These are phyloP conservation scores for Groenewaldozyma auringiensis DNA, from an alignment of 1,139 yeast genomes.

Conservation along the genomic window DNA sequence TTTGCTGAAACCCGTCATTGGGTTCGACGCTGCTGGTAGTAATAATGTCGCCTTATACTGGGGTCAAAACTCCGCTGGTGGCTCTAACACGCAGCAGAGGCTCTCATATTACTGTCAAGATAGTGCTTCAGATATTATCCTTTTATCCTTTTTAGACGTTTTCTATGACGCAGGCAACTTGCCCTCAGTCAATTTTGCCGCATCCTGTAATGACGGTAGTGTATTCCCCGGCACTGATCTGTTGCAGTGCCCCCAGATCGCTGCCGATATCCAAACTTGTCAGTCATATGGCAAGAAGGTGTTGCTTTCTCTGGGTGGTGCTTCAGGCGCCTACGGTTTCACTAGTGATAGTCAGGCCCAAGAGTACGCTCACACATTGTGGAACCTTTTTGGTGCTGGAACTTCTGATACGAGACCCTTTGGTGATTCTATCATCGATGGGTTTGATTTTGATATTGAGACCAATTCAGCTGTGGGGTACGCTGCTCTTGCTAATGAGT, in stretches of 20 bases:
- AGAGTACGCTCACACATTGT: slow-evolving; percentile 61
- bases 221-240: slow-evolving; percentile 25
- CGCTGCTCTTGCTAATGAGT: slow-evolving; percentile 40
- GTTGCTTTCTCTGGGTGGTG: slow-evolving; percentile 85
- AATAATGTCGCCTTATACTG: slow-evolving; percentile 74
- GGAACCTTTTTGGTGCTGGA: slow-evolving; percentile 85
- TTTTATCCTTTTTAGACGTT: slow-evolving; percentile 59
- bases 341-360: slow-evolving; percentile 50
- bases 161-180: slow-evolving; percentile 43
- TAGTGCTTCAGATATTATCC: slow-evolving; percentile 59
- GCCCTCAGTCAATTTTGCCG: slow-evolving; percentile 60
- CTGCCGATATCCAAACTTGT: slow-evolving; percentile 67
- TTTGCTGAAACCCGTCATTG: slow-evolving; percentile 7
- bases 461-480: slow-evolving; percentile 45
- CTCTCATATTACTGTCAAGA: slow-evolving; percentile 63
- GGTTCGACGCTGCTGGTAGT: slow-evolving; percentile 24
- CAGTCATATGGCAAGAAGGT: slow-evolving; percentile 72
- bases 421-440: slow-evolving; percentile 54
- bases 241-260: slow-evolving; percentile 31
- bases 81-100: slow-evolving; percentile 49
- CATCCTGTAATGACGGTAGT: slow-evolving; percentile 37
- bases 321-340: slow-evolving; percentile 72
- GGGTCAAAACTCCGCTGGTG: slow-evolving; percentile 86
- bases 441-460: slow-evolving; percentile 68
- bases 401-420: slow-evolving; percentile 58